Evolutionary conservation across 2,329 filamentous ascomycete genomes (phyloP).

Genomic region (Cladosporium sp.): DNA sequence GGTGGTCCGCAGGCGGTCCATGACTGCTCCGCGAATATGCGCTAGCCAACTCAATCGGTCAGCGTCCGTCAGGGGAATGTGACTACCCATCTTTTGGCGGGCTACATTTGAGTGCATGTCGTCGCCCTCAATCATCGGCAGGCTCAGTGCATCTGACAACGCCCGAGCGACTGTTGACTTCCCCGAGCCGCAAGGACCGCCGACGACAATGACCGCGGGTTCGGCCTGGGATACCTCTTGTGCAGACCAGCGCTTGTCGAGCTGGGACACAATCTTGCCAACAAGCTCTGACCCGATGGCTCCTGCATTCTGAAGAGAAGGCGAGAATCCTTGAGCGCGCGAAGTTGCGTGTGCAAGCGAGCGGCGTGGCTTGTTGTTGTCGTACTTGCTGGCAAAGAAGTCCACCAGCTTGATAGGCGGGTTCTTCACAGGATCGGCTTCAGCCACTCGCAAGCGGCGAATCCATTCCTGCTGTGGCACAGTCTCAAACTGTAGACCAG

Average conservation of each 20-base stretch:
- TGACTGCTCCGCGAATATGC: conserved; percentile 14
- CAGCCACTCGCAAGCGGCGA: conserved; percentile 44
- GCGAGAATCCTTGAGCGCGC: conserved; percentile 25
- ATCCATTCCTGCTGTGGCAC: conserved; percentile 51
- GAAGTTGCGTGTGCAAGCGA: conserved; percentile 56
- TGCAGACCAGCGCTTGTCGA: conserved; percentile 21
- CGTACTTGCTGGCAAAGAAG: conserved; percentile 39
- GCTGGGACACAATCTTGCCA: conserved; percentile 27
- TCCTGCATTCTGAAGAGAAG: conserved; percentile 24
- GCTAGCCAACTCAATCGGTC: conserved; percentile 29
- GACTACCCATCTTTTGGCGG: conserved; percentile 37
- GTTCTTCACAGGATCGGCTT: conserved; percentile 41
- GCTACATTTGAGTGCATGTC: conserved; percentile 38
- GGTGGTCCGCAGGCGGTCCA: conserved; percentile 24
- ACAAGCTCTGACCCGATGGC: conserved; percentile 28
- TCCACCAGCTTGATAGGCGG: conserved; percentile 37
- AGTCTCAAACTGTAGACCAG: conserved; percentile 48
- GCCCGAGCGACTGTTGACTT: conserved; percentile 42
- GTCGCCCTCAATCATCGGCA: conserved; percentile 46
- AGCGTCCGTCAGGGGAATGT: conserved; percentile 36
- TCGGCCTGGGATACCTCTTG: neutral
- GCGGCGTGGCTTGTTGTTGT: conserved; percentile 31
- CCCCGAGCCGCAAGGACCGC: conserved; percentile 46
- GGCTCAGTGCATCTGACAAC: conserved; percentile 33
- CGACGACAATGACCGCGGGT: conserved; percentile 38